Conservation (phyloP, 352 stramenopile genomes). For the Paralagenidium karlingii region DNA sequence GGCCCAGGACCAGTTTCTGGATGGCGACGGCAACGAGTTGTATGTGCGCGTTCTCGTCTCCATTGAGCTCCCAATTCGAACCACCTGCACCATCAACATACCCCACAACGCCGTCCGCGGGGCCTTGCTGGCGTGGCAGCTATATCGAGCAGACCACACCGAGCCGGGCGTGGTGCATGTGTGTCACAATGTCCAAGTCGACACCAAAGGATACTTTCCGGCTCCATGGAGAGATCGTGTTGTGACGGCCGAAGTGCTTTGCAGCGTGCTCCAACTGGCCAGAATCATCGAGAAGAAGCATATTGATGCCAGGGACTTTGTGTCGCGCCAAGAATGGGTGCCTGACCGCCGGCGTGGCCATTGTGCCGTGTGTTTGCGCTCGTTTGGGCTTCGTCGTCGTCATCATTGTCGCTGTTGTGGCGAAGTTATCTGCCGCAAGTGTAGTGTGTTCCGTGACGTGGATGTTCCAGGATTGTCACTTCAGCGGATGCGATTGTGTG, state of each 20-base stretch:
- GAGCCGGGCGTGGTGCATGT: conserved; percentile 58
- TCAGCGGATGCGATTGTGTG: conserved; percentile 77
- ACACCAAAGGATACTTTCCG: conserved; percentile 66
- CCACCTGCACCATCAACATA: no score
- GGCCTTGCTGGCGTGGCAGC: conserved; percentile 62
- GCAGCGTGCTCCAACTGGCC: conserved; percentile 62
- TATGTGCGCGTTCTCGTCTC: conserved; percentile 71
- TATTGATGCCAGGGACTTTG: conserved; percentile 74
- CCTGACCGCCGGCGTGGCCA: conserved; percentile 54
- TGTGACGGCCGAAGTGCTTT: conserved; percentile 71
- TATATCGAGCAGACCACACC: conserved; percentile 63
- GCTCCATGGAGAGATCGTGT: conserved; percentile 32
- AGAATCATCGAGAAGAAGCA: conserved; percentile 78
- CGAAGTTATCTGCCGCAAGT: conserved; percentile 84
- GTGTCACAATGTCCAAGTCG: conserved; percentile 67
- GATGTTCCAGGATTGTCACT: conserved; percentile 70
- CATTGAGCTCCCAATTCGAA: conserved; percentile 67
- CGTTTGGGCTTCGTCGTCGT: conserved; percentile 66
- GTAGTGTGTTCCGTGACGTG: conserved; percentile 67
- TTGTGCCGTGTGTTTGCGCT: conserved; percentile 60
- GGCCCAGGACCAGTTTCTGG: conserved; percentile 75
- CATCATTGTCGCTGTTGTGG: conserved; percentile 80
- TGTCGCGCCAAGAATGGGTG: conserved; percentile 67
- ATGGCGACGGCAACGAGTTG: conserved; percentile 76
- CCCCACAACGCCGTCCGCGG: conserved; percentile 40